Conservation (phyloP, 257 asterid genomes). For the Capsicum rhomboideum region DNA sequence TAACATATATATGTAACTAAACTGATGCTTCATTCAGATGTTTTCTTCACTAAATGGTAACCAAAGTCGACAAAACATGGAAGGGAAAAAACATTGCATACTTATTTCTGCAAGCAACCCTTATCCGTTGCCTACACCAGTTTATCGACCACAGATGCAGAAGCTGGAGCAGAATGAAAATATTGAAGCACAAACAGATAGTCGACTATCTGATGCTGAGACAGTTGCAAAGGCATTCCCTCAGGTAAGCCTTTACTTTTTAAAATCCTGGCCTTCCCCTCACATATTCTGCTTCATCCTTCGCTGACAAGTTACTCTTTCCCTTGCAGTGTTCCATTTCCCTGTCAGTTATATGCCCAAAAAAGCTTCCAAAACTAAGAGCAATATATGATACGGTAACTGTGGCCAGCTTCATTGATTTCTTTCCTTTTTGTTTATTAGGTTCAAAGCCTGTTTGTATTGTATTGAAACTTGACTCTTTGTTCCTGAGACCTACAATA, state of each 20-base stretch:
- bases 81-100: constrained; percentile 78
- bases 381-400: constrained; percentile 79
- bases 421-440: not conserved
- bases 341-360: constrained; percentile 88
- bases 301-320: not conserved
- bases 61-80: constrained; percentile 57
- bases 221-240: constrained; percentile 74
- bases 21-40: constrained; percentile 49
- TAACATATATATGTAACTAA: not conserved
- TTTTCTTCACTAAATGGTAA: constrained; percentile 43
- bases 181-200: constrained; percentile 54
- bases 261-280: not conserved
- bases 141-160: constrained; percentile 59
- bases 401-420: not conserved
- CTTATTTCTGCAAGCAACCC: constrained; percentile 95
- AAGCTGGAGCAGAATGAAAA: constrained; percentile 51
- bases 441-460: not conserved
- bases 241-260: constrained; percentile 40
- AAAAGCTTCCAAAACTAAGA: constrained; percentile 79
- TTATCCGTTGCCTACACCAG: constrained; percentile 80
- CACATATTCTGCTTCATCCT: not conserved
- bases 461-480: not conserved
- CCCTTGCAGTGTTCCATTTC: constrained; percentile 74
- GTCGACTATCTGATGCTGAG: constrained; percentile 70
- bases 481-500: not conserved